Percentiles rank a stretch among this genome's conserved stretches.
phyloP scores from a whole-genome alignment of 2,329 filamentous ascomycete genomes.

The Didymella exigua region DNA sequence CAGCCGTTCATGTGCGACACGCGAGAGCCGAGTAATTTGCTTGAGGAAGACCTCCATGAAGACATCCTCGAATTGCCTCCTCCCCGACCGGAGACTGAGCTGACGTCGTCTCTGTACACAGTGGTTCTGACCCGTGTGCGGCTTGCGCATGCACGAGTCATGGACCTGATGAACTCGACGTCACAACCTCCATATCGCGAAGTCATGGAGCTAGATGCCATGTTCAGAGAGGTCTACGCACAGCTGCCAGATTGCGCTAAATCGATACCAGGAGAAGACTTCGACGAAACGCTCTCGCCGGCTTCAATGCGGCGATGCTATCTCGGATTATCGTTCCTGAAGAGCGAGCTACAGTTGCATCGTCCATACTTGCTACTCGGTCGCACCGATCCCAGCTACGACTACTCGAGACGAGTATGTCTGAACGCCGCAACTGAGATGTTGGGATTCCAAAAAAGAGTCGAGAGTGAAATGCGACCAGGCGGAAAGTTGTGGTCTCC shows the following conservation, averaged over 20 bases:
- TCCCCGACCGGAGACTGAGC: constrained; percentile 34
- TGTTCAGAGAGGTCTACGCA: constrained; percentile 29
- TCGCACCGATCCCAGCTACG: constrained; percentile 45
- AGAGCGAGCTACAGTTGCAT: constrained; percentile 46
- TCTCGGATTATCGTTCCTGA: constrained; percentile 41
- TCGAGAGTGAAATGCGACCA: constrained; percentile 51
- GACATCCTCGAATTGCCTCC: constrained; percentile 41
- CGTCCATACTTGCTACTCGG: constrained; percentile 45
- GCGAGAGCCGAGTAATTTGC: constrained; percentile 48
- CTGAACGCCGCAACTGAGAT: constrained; percentile 54
- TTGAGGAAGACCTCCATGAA: constrained; percentile 50
- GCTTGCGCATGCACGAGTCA: constrained; percentile 32
- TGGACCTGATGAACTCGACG: constrained; percentile 37
- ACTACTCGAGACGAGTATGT: constrained; percentile 51
- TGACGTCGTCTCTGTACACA: constrained; percentile 35
- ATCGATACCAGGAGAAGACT: constrained; percentile 19
- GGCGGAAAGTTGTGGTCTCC: constrained; percentile 41
- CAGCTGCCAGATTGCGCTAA: constrained; percentile 29
- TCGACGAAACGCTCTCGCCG: constrained; percentile 15
- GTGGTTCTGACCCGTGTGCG: constrained; percentile 34
- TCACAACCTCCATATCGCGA: constrained; percentile 37
- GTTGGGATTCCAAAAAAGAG: constrained; percentile 51
- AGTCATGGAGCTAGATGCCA: constrained; percentile 35
- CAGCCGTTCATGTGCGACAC: constrained; percentile 49
- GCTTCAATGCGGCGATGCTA: constrained; percentile 37